Percentiles rank a stretch among this genome's conserved stretches.
phyloP scores from a whole-genome alignment of 768 basidiomycete genomes.

The Solioccasus polychromus region DNA sequence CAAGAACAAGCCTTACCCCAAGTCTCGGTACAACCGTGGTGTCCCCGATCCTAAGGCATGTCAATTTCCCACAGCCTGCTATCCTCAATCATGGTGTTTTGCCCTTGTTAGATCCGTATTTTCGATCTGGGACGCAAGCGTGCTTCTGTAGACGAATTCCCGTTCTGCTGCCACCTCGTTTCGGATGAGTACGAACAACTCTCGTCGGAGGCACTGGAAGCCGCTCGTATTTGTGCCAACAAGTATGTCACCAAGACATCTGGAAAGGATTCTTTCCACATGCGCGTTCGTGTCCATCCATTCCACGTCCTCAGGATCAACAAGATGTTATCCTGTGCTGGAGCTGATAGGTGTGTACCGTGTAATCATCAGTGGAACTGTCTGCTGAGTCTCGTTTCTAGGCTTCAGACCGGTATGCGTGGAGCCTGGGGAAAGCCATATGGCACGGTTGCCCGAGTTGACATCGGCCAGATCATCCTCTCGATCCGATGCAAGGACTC shows the following conservation, averaged over 20 bases:
- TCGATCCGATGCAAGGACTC: slow-evolving; percentile 89
- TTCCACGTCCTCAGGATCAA: slow-evolving; percentile 99
- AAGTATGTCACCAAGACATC: slow-evolving; percentile 98
- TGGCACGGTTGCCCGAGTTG: slow-evolving; percentile 91
- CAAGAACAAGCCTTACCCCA: slow-evolving; percentile 99
- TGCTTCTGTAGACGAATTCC: slow-evolving; percentile 96
- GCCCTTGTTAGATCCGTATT: slow-evolving; percentile 76
- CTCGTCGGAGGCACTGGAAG: slow-evolving; percentile 93
- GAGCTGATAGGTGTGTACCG: slow-evolving; percentile 81
- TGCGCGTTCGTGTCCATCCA: slow-evolving; percentile 95
- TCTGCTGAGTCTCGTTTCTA: slow-evolving; percentile 30
- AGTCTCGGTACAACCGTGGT: slow-evolving; percentile 96
- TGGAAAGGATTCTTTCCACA: slow-evolving; percentile 98
- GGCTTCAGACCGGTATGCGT: slow-evolving; percentile 96
- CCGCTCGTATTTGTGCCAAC: slow-evolving; percentile 99
- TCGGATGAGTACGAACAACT: slow-evolving; percentile 99
- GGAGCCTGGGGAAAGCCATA: slow-evolving; percentile 99
- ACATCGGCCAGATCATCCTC: slow-evolving; percentile 95
- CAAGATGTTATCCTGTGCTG: slow-evolving; percentile 99
- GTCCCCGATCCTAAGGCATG: slow-evolving; percentile 90
- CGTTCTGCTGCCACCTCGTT: slow-evolving; percentile 94
- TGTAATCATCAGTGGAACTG: neutral
- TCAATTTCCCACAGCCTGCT: slow-evolving; percentile 1
- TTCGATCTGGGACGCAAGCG: slow-evolving; percentile 96
- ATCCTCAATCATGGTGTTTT: neutral